phyloP scores from a whole-genome alignment of 2,329 filamentous ascomycete species.

The Emmonsiellopsis sp. region DNA sequence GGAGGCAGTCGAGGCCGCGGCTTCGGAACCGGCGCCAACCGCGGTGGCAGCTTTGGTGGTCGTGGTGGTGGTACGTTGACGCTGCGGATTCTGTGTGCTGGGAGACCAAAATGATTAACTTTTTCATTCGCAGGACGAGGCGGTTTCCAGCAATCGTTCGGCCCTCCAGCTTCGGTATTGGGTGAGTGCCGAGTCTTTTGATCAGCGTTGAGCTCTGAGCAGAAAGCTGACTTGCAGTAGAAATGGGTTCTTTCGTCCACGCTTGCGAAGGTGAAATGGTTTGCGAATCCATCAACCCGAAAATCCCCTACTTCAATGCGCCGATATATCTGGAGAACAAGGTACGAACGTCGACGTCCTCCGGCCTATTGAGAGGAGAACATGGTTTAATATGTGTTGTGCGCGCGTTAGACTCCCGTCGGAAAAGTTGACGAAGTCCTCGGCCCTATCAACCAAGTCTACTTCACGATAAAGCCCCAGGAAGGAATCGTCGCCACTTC shows the following conservation, averaged over 20 bases:
- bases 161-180: conserved; percentile 53
- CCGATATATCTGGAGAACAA: conserved; percentile 99
- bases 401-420: conserved; percentile 55
- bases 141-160: conserved; percentile 53
- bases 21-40: conserved; percentile 43
- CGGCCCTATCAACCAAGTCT: conserved; percentile 94
- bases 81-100: conserved; percentile 14
- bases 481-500: conserved; percentile 91
- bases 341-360: conserved; percentile 37
- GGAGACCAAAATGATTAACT: conserved; percentile 20
- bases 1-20: conserved; percentile 44
- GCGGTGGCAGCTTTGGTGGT: conserved; percentile 33
- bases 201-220: neutral
- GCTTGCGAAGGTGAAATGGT: conserved; percentile 96
- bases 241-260: conserved; percentile 92
- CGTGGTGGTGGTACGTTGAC: conserved; percentile 34
- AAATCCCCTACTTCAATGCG: conserved; percentile 98
- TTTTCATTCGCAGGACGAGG: conserved; percentile 43
- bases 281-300: conserved; percentile 87
- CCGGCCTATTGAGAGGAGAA: neutral
- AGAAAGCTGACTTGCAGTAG: conserved; percentile 38
- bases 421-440: conserved; percentile 98
- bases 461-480: conserved; percentile 95
- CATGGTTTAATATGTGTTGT: neutral
- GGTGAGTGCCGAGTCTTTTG: conserved; percentile 29